Conservation (phyloP, 306 rosid genomes). For the Rosa chinensis region DNA sequence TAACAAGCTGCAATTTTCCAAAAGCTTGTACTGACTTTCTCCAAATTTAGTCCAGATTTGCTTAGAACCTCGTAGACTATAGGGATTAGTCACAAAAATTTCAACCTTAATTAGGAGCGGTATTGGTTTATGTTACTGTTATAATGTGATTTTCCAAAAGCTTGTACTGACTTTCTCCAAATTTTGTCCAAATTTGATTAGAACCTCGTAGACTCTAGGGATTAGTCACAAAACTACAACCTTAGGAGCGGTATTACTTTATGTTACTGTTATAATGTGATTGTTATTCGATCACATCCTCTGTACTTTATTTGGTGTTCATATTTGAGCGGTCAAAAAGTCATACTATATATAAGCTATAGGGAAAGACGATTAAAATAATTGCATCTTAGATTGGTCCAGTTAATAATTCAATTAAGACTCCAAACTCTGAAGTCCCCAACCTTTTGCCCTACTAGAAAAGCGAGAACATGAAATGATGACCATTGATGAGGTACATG, state of each 20-base stretch:
- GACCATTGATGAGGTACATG: not conserved
- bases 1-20: not conserved
- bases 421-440: not conserved
- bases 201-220: no score
- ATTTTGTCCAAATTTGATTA: no score
- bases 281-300: not conserved
- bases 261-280: not conserved
- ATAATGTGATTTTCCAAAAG: not conserved
- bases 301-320: conserved; percentile 7
- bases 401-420: not conserved
- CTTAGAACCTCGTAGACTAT: not conserved
- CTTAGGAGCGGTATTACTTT: not conserved
- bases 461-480: not conserved
- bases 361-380: not conserved
- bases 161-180: no score
- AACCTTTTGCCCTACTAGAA: no score
- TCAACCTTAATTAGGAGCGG: not conserved
- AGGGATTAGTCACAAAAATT: conserved; percentile 1
- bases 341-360: conserved; percentile 1
- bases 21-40: not conserved
- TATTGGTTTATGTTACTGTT: not conserved
- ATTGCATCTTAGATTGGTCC: not conserved
- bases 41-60: not conserved
- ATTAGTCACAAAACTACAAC: no score
- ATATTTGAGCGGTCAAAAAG: conserved; percentile 3